Evolutionary conservation across 768 basidiomycete species (phyloP).

Genomic region (Coprinopsis strossmayeri): DNA sequence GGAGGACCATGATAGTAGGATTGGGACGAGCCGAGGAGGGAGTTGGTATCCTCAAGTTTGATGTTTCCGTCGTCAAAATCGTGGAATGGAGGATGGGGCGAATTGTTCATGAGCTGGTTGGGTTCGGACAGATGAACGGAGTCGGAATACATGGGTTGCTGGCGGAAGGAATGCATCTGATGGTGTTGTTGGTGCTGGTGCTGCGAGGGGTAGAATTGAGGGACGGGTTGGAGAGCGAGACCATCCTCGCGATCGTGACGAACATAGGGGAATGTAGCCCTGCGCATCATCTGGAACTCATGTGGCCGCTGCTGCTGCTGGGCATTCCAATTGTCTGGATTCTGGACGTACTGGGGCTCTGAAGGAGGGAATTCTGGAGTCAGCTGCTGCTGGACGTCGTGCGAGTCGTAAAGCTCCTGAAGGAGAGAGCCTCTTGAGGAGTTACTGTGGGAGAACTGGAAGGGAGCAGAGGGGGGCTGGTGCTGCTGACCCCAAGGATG

Average conservation of each 20-base stretch:
- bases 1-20: slow-evolving; percentile 38
- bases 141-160: slow-evolving; percentile 29
- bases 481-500: slow-evolving; percentile 27
- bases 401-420: slow-evolving; percentile 60
- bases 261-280: slow-evolving; percentile 73
- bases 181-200: slow-evolving; percentile 10
- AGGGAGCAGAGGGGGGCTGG: slow-evolving; percentile 23
- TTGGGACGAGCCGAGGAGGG: slow-evolving; percentile 62
- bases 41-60: slow-evolving; percentile 60
- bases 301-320: slow-evolving; percentile 29
- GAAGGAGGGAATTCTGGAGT: slow-evolving; percentile 29
- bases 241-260: slow-evolving; percentile 59
- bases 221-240: slow-evolving; percentile 31
- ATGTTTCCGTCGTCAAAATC: slow-evolving; percentile 46
- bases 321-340: slow-evolving; percentile 26
- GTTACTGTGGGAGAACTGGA: slow-evolving; percentile 21
- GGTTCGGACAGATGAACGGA: slow-evolving; percentile 23
- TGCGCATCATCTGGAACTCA: slow-evolving; percentile 48
- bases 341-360: slow-evolving; percentile 23
- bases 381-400: slow-evolving; percentile 22
- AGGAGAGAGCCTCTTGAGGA: slow-evolving; percentile 49
- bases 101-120: slow-evolving; percentile 25
- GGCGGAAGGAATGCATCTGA: slow-evolving; percentile 20
- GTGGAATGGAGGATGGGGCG: slow-evolving; percentile 37
- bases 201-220: slow-evolving; percentile 35